These are phyloP conservation scores for Gracilaria gracilis DNA, from an alignment of 23 red algal species.

Conservation along the genomic window DNA sequence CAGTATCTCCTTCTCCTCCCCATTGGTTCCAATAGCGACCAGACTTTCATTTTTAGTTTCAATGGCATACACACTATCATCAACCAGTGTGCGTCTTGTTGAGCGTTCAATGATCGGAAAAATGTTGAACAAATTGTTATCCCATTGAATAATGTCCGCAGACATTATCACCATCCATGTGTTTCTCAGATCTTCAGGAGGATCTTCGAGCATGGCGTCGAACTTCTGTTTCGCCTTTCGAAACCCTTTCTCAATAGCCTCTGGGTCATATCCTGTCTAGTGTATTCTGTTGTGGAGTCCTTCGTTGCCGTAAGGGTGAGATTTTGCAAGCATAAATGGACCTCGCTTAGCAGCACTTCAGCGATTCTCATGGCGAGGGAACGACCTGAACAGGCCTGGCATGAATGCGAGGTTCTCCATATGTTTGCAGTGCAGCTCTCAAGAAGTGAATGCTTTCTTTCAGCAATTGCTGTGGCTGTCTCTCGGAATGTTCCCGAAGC, in stretches of 20 bases:
- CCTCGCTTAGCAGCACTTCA: neutral
- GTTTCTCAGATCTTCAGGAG: constrained; percentile 12
- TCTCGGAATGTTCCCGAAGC: too few species aligned
- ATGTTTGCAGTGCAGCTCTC: neutral
- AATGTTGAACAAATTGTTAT: constrained; percentile 61
- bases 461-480: too few species aligned
- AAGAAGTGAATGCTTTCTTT: neutral
- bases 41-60: neutral
- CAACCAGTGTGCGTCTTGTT: neutral
- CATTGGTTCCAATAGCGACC: neutral
- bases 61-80: neutral
- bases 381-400: neutral
- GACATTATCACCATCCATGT: constrained; percentile 39
- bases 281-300: constrained; percentile 37
- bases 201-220: neutral
- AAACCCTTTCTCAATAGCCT: constrained; percentile 16
- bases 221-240: constrained; percentile 6
- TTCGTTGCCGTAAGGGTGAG: constrained; percentile 63
- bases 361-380: neutral
- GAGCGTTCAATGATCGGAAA: constrained; percentile 16
- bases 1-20: neutral
- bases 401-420: neutral
- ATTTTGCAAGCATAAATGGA: constrained; percentile 18
- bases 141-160: constrained; percentile 65
- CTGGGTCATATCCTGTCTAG: constrained; percentile 42